Conservation (phyloP, 1,139 yeast species). For the Eremothecium coryli region DNA sequence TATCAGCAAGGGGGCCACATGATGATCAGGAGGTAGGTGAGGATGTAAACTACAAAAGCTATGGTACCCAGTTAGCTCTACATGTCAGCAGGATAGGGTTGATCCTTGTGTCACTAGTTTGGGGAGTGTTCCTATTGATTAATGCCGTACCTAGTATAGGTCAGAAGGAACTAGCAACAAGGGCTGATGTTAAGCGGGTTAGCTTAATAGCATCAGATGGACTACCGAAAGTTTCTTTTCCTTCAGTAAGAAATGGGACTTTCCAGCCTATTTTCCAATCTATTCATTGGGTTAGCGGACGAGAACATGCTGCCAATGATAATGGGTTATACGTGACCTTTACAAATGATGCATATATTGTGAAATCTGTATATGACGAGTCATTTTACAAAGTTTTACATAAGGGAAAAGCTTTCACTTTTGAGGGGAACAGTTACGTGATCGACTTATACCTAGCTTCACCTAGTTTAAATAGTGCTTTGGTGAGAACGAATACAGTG, state of each 20-base stretch:
- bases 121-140: conserved; percentile 22
- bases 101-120: conserved; percentile 17
- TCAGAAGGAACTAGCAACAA: neutral
- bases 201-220: conserved; percentile 16
- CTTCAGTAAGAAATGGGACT: conserved; percentile 39
- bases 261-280: conserved; percentile 42
- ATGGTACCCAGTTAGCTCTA: neutral
- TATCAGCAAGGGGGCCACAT: too few species aligned
- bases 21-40: conserved; percentile 5
- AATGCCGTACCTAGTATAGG: conserved; percentile 8
- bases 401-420: conserved; percentile 40
- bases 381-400: conserved; percentile 39
- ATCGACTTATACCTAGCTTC: conserved; percentile 52
- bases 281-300: conserved; percentile 61
- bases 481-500: conserved; percentile 47
- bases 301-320: conserved; percentile 31
- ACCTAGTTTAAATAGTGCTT: conserved; percentile 50
- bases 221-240: conserved; percentile 30
- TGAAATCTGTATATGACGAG: conserved; percentile 37
- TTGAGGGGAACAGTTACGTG: conserved; percentile 35
- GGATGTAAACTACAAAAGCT: conserved; percentile 1
- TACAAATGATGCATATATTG: conserved; percentile 24
- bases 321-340: conserved; percentile 32
- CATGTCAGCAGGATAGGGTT: conserved; percentile 13
- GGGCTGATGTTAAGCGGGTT: neutral